Evolutionary conservation across 106 monocot species (phyloP), one percentile per base, ranked within the genome.

Genomic region (Apostasia ramifera): DNA sequence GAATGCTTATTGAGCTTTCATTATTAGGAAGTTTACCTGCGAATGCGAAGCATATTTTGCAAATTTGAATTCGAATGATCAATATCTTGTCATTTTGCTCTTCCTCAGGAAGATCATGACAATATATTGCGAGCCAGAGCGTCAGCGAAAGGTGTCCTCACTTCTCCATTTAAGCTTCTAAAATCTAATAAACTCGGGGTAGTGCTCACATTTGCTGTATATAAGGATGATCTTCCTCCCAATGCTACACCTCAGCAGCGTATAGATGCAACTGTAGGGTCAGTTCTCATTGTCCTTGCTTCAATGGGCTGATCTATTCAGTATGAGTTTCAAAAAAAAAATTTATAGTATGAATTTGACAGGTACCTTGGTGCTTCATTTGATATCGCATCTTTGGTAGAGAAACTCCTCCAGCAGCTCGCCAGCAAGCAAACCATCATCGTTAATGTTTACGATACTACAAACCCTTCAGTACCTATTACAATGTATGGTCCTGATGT

Each of bases 351-450:
- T 73, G 14, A 73, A 69, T 58, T 65, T 47, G 14, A 54, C 67
- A 93, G 93, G 53, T 94, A 94, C 74, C 84, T 94, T 26, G 90
- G 94, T 66, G 94, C 85, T 72, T 85, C 85, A 44, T 94, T 94
- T 90, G 94, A 94, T 74, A 82, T 94, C 57, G 80, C 82, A 61
- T 87, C 94, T 61, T 69, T 94, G 76, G 90, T 94, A 65, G 87
- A 94, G 59, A 94, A 80, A 72, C 87, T 90, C 59, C 81, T 94
- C 51, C 78, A 90, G 6, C 90, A 94, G 63, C 87, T 94, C 66
- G 84, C 90, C 10, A 85, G 94, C 85, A 90, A 94, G 63, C 90
- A 90, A 74, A 83, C 72, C 41, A 90, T 94, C 45, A 77, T 87
- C 40, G 94, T 94, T 38, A 85, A 87, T 74, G 78, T 94, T 0